Conservation (phyloP, 2,329 filamentous ascomycete species). For the Fusarium concolor region DNA sequence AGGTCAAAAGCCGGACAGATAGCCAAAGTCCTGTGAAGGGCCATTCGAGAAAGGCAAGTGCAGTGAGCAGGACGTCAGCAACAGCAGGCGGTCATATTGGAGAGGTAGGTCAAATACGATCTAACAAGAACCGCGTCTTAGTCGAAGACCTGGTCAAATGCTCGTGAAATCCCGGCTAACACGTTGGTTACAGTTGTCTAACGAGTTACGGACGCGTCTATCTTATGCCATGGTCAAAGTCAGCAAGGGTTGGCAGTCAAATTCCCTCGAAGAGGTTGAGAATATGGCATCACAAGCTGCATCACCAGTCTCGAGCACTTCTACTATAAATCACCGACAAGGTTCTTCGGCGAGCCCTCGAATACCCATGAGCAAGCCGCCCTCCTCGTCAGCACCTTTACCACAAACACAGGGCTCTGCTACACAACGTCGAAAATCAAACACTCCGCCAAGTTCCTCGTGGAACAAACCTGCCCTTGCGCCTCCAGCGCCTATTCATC, state of each 20-base stretch:
- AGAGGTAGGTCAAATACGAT: constrained; percentile 69
- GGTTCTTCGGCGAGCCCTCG: constrained; percentile 67
- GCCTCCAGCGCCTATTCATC: constrained; percentile 66
- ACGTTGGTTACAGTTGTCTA: constrained; percentile 68
- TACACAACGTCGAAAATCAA: constrained; percentile 46
- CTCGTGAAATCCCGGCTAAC: constrained; percentile 24
- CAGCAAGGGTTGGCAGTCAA: constrained; percentile 86
- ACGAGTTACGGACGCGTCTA: constrained; percentile 83
- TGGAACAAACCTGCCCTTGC: constrained; percentile 58
- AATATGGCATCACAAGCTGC: constrained; percentile 75
- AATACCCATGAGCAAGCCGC: constrained; percentile 49
- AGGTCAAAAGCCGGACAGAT: constrained; percentile 68
- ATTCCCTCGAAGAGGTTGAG: constrained; percentile 82
- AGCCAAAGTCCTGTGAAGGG: constrained; percentile 63
- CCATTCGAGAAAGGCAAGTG: constrained; percentile 79
- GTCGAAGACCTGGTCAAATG: background rate
- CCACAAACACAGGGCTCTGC: constrained; percentile 45
- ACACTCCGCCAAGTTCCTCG: constrained; percentile 53
- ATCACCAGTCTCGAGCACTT: constrained; percentile 70
- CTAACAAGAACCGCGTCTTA: background rate
- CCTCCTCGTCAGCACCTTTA: constrained; percentile 47
- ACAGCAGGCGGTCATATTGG: constrained; percentile 76
- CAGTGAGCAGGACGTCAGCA: constrained; percentile 68
- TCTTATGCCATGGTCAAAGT: constrained; percentile 96
- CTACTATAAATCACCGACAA: constrained; percentile 64